Evolutionary conservation across 305 asterid species (phyloP).

Genomic region (Fraxinus dipetala): DNA sequence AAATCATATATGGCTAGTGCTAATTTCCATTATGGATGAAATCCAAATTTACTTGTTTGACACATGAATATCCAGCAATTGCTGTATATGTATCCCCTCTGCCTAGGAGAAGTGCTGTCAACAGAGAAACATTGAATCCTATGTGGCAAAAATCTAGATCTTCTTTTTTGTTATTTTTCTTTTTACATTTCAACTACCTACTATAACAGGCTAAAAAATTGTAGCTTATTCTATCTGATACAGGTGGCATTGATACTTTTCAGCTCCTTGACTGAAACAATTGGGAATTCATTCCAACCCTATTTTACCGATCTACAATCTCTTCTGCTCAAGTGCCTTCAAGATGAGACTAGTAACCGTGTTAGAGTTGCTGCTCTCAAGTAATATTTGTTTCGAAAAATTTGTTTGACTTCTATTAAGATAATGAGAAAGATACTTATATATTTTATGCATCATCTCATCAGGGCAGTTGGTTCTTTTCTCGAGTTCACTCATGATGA

Average conservation of each 20-base stretch:
- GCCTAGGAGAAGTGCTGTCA: not conserved
- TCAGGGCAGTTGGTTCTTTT: constrained; percentile 99
- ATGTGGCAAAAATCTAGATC: not conserved
- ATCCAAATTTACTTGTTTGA: not conserved
- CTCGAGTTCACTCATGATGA: constrained; percentile 93
- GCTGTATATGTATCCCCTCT: not conserved
- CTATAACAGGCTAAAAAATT: constrained; percentile 20
- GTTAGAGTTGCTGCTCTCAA: constrained; percentile 97
- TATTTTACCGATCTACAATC: constrained; percentile 76
- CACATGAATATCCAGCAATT: not conserved
- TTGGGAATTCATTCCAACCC: constrained; percentile 88
- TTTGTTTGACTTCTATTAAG: constrained; percentile 15
- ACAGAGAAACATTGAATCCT: not conserved
- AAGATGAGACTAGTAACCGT: constrained; percentile 90
- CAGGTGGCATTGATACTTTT: constrained; percentile 97
- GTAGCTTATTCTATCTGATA: constrained; percentile 26
- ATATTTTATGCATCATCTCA: constrained; percentile 29
- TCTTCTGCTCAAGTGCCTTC: constrained; percentile 87
- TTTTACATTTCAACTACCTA: constrained; percentile 9
- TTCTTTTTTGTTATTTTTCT: not conserved
- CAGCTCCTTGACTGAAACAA: constrained; percentile 98
- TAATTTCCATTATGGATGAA: not conserved
- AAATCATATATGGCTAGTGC: not conserved
- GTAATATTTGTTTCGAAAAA: constrained; percentile 45
- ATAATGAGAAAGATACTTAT: constrained; percentile 24